Conservation (phyloP, 2,329 filamentous ascomycete genomes). For the Zopfia rhizophila region DNA sequence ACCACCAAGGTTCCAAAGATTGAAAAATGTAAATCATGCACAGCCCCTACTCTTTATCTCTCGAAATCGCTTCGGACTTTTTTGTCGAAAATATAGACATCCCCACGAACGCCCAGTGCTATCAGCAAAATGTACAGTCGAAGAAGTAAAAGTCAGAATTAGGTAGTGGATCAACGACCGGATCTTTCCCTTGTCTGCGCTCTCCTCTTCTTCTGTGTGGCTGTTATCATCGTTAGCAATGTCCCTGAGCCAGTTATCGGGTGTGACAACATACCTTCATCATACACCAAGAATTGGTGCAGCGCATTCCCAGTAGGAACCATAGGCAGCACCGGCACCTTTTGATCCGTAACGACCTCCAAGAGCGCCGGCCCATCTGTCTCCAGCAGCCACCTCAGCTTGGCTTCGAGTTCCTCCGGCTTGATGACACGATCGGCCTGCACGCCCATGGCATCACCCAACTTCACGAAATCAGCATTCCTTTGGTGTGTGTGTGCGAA, state of each 20-base stretch:
- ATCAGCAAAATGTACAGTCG: too few relatives aligned
- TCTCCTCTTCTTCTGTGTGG: conserved; percentile 74
- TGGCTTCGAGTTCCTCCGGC: conserved; percentile 79
- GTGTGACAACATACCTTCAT: conserved; percentile 78
- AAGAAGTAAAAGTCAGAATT: too few relatives aligned
- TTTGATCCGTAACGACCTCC: conserved; percentile 88
- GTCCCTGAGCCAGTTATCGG: conserved; percentile 6
- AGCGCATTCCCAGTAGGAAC: conserved; percentile 87
- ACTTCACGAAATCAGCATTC: conserved; percentile 96
- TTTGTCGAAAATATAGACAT: too few relatives aligned
- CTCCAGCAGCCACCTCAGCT: conserved; percentile 84
- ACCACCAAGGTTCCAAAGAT: too few relatives aligned
- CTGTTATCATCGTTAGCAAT: conserved; percentile 51
- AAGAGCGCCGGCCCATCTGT: conserved; percentile 91
- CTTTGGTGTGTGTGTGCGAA: conserved; percentile 92
- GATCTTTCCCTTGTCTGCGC: conserved; percentile 74
- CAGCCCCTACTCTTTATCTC: too few relatives aligned
- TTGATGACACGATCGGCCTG: conserved; percentile 77
- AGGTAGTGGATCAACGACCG: conserved; percentile 34
- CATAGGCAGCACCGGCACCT: conserved; percentile 97
- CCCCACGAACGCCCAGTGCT: too few relatives aligned
- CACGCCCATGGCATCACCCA: conserved; percentile 90
- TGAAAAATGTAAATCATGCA: too few relatives aligned
- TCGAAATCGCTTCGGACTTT: too few relatives aligned
- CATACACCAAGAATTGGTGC: conserved; percentile 93